These are phyloP conservation scores for Rhinocladiella similis DNA, from an alignment of 2,329 filamentous ascomycete genomes.

Conservation along the genomic window DNA sequence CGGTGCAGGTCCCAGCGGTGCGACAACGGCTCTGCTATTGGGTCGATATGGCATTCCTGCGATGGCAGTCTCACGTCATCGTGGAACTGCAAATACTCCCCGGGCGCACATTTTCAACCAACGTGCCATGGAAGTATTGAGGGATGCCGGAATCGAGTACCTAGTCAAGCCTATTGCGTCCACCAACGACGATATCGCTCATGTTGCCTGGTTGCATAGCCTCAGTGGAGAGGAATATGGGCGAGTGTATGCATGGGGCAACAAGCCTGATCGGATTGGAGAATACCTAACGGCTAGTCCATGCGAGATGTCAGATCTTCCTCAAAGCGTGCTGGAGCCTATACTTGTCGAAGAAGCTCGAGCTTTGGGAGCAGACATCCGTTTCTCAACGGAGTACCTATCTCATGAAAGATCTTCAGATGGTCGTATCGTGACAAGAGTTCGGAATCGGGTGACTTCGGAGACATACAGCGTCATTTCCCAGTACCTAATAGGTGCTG, in stretches of 20 bases:
- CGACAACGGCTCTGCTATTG: constrained; percentile 1
- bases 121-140: constrained; percentile 14
- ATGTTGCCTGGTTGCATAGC: constrained; percentile 22
- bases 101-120: constrained; percentile 18
- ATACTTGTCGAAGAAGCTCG: constrained; percentile 46
- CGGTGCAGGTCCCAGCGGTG: background rate
- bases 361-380: constrained; percentile 41
- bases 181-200: background rate
- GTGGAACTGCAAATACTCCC: constrained; percentile 14
- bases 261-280: constrained; percentile 32
- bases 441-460: background rate
- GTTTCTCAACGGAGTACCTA: constrained; percentile 46
- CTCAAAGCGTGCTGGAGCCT: constrained; percentile 52
- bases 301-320: constrained; percentile 45
- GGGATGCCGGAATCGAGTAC: constrained; percentile 9
- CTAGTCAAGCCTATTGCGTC: background rate
- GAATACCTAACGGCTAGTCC: constrained; percentile 37
- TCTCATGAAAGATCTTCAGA: constrained; percentile 28
- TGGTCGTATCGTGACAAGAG: background rate
- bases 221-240: constrained; percentile 47
- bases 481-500: constrained; percentile 12
- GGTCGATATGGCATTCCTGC: background rate
- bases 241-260: constrained; percentile 43
- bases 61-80: constrained; percentile 10
- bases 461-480: background rate